Conservation (phyloP, 192 early-diverging fungal species). For the Phycomyces blakesleeanus region DNA sequence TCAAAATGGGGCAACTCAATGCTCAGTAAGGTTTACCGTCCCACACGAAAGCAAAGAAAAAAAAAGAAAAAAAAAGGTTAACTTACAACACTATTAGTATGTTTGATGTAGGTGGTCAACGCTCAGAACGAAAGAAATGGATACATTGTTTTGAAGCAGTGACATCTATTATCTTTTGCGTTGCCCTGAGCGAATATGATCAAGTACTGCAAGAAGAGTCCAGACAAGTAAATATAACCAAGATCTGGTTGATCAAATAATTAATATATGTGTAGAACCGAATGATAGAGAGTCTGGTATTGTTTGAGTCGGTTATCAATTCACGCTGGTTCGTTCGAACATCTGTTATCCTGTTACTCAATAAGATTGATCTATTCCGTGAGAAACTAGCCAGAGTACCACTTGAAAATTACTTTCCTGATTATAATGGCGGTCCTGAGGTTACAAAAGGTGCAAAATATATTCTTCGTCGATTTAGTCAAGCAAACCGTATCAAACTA, state of each 20-base stretch:
- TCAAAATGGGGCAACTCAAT: conserved; percentile 87
- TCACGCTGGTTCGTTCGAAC: conserved; percentile 80
- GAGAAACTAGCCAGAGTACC: conserved; percentile 69
- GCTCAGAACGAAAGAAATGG: conserved; percentile 72
- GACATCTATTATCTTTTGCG: conserved; percentile 82
- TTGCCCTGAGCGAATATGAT: conserved; percentile 84
- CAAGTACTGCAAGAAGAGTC: conserved; percentile 78
- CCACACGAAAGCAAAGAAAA: too few species aligned
- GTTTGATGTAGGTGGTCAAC: conserved; percentile 76
- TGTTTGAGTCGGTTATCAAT: conserved; percentile 85
- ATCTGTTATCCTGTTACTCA: conserved; percentile 80
- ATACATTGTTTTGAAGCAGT: conserved; percentile 74
- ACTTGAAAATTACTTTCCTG: conserved; percentile 73
- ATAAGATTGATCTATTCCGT: conserved; percentile 83
- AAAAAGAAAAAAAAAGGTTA: too few species aligned
- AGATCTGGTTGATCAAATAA: too few species aligned
- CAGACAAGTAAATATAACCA: conserved; percentile 32
- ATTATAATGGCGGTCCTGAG: conserved; percentile 71
- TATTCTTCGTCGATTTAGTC: conserved; percentile 85
- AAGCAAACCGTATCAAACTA: conserved; percentile 77
- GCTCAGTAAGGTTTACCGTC: conserved; percentile 64
- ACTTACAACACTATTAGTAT: conserved; percentile 35
- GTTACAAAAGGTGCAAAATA: conserved; percentile 81
- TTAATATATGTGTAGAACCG: too few species aligned
- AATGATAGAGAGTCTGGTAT: conserved; percentile 77